Percentiles rank a stretch among this genome's conserved stretches.
phyloP scores from a whole-genome alignment of 2,329 filamentous ascomycete species.

The Sporothrix inflata region DNA sequence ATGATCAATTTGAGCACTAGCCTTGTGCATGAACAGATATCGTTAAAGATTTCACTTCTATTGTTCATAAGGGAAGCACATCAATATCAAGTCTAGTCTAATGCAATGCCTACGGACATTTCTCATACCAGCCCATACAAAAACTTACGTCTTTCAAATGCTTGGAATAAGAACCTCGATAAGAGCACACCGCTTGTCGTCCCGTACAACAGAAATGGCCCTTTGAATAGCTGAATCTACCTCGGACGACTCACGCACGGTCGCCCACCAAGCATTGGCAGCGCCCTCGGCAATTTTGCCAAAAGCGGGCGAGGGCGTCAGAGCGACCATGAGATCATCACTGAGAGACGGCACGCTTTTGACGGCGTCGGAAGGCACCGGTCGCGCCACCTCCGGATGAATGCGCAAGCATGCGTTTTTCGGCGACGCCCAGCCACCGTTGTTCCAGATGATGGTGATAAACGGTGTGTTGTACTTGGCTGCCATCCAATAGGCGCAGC shows the following conservation, averaged over 20 bases:
- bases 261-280: conserved; percentile 11
- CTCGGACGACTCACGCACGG: background rate
- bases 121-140: background rate
- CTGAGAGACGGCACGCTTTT: background rate
- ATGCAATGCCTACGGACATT: background rate
- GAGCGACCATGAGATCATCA: conserved; percentile 9
- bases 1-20: no score
- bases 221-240: background rate
- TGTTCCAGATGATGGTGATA: conserved; percentile 15
- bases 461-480: conserved; percentile 11
- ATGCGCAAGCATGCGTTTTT: conserved; percentile 13
- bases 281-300: conserved; percentile 16
- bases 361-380: no score
- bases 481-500: conserved; percentile 1
- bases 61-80: no score
- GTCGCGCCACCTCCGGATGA: background rate
- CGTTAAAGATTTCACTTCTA: no score
- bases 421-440: conserved; percentile 12
- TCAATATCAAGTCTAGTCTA: background rate
- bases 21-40: no score
- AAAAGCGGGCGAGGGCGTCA: background rate
- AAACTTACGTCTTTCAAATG: background rate
- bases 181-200: background rate
- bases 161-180: background rate
- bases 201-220: background rate